Percentiles rank a stretch among this genome's conserved stretches.
Evolutionary conservation across 2,329 filamentous ascomycete species (phyloP).

Genomic region (Ilyonectria sp.): DNA sequence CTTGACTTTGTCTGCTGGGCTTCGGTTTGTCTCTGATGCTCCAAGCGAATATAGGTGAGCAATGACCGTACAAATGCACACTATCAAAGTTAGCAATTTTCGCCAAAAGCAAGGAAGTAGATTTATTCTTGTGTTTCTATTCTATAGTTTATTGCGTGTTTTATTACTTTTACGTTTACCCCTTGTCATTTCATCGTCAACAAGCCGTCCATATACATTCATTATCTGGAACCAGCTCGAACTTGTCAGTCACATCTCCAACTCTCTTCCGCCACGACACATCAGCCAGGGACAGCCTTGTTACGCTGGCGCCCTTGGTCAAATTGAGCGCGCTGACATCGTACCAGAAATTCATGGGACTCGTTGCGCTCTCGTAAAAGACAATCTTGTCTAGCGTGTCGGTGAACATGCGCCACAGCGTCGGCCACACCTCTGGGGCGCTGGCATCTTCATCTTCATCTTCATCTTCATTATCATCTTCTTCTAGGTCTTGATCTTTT

Average conservation of each 20-base stretch:
- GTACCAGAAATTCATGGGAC: conserved; percentile 31
- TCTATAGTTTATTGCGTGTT: background rate
- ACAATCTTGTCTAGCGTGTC: conserved; percentile 22
- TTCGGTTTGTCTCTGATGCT: background rate
- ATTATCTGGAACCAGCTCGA: conserved; percentile 1
- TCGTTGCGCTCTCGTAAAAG: conserved; percentile 35
- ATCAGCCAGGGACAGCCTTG: conserved; percentile 17
- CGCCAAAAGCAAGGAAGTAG: background rate
- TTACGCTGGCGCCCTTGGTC: conserved; percentile 2
- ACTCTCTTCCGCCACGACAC: conserved; percentile 23
- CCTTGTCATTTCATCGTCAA: background rate
- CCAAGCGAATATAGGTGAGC: background rate
- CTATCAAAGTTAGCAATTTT: background rate
- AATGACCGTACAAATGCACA: background rate
- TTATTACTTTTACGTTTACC: background rate
- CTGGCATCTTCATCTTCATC: background rate
- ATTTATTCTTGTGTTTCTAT: background rate
- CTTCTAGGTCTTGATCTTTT: background rate
- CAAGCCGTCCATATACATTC: conserved; percentile 23
- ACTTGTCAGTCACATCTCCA: conserved; percentile 33
- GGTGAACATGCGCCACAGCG: conserved; percentile 36
- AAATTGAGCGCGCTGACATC: conserved; percentile 22
- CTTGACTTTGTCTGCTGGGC: background rate
- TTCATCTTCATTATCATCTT: background rate
- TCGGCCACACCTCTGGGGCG: conserved; percentile 32